Percentiles rank a stretch among this genome's conserved stretches.
phyloP scores from a whole-genome alignment of 306 rosid species.

The Sicyos edulis region DNA sequence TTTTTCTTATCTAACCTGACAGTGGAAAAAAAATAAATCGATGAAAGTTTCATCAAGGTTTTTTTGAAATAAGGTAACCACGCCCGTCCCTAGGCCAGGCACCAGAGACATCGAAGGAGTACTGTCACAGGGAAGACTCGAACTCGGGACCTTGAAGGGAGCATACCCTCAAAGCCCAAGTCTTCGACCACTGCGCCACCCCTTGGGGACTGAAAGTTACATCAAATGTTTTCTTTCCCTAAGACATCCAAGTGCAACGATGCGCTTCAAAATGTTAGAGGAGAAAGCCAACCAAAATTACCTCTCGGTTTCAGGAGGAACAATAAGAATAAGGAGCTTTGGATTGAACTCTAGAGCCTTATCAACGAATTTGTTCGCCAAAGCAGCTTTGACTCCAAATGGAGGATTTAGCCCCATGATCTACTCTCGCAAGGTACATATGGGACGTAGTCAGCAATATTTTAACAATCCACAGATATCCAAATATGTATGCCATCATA shows the following conservation, averaged over 20 bases:
- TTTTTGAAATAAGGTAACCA: too few relatives aligned
- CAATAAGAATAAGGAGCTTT: slow-evolving; percentile 73
- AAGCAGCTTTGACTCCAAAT: slow-evolving; percentile 61
- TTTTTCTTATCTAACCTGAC: slow-evolving; percentile 50
- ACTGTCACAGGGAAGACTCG: too few relatives aligned
- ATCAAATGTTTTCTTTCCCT: neutral
- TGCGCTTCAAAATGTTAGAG: neutral
- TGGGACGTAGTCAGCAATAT: slow-evolving; percentile 7
- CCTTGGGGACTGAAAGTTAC: too few relatives aligned
- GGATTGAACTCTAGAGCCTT: slow-evolving; percentile 84
- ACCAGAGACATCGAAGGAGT: too few relatives aligned
- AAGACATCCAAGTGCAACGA: neutral
- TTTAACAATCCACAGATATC: slow-evolving; percentile 7
- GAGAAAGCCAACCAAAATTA: slow-evolving; percentile 20
- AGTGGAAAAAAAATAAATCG: neutral
- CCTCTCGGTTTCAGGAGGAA: slow-evolving; percentile 74
- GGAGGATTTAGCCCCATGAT: slow-evolving; percentile 97
- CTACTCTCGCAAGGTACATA: slow-evolving; percentile 30
- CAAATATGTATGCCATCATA: slow-evolving; percentile 9
- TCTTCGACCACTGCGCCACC: too few relatives aligned
- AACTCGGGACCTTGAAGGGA: too few relatives aligned
- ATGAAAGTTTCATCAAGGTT: neutral
- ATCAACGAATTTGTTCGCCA: slow-evolving; percentile 70
- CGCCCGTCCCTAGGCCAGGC: too few relatives aligned
- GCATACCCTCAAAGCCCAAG: too few relatives aligned